Conservation (phyloP, 192 early-diverging fungal species). For the Mortierella hygrophila region DNA sequence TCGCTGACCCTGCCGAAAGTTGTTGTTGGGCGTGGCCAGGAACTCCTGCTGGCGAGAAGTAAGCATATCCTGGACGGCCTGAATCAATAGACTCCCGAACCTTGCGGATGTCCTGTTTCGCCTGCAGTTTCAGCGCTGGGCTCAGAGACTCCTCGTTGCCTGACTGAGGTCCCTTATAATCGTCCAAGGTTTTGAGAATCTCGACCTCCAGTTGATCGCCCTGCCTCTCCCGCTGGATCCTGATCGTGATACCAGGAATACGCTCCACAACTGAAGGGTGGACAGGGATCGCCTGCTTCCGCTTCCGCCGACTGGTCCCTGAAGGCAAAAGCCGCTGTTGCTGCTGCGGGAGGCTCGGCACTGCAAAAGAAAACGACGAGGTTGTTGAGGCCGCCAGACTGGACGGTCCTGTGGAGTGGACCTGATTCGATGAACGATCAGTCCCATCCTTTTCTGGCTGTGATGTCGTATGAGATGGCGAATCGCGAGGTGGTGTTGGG, state of each 20-base stretch:
- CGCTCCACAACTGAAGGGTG: slow-evolving; percentile 42
- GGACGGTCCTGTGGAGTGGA: not conserved
- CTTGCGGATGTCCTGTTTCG: slow-evolving; percentile 39
- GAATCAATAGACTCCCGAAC: slow-evolving; percentile 47
- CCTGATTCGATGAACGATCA: slow-evolving; percentile 8
- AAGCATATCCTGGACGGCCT: slow-evolving; percentile 40
- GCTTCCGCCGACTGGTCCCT: slow-evolving; percentile 25
- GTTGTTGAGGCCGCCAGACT: slow-evolving; percentile 13
- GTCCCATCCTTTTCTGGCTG: slow-evolving; percentile 6
- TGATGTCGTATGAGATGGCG: slow-evolving; percentile 12
- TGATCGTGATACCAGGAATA: slow-evolving; percentile 50
- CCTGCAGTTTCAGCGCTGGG: slow-evolving; percentile 20
- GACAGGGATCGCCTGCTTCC: slow-evolving; percentile 54
- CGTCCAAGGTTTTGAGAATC: slow-evolving; percentile 47
- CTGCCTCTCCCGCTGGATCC: slow-evolving; percentile 43
- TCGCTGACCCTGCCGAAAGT: not conserved
- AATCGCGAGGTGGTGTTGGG: slow-evolving; percentile 29
- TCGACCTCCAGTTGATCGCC: slow-evolving; percentile 46
- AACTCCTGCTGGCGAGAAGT: slow-evolving; percentile 14
- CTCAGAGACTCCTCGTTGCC: not conserved
- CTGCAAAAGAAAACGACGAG: not conserved
- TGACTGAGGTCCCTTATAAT: slow-evolving; percentile 12
- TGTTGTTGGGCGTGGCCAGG: not conserved
- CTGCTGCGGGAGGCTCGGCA: slow-evolving; percentile 7
- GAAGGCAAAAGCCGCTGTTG: not conserved